Percentiles rank a stretch among this genome's conserved stretches.
phyloP scores from a whole-genome alignment of 1,139 yeast species.

The Geotrichum candidum region DNA sequence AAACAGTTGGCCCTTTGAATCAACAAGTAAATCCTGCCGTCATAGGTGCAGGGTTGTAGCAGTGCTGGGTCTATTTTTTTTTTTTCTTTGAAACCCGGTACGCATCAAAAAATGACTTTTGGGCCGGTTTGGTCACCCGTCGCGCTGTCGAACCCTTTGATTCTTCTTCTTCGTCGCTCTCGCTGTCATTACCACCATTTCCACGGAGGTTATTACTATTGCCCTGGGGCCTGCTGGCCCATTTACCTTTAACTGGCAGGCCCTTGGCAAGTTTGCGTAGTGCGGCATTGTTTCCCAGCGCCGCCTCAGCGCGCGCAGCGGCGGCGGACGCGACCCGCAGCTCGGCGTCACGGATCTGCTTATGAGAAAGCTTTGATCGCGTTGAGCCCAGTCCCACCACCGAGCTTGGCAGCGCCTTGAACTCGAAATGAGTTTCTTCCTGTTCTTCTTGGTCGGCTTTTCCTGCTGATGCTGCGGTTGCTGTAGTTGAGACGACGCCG shows the following conservation, averaged over 20 bases:
- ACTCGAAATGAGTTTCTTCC: background rate
- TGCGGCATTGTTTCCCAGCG: background rate
- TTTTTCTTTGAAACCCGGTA: conserved; percentile 9
- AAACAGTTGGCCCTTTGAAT: background rate
- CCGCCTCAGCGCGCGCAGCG: background rate
- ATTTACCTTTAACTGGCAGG: background rate
- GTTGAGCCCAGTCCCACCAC: conserved; percentile 14
- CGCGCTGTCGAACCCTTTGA: background rate
- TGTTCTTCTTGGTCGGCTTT: background rate
- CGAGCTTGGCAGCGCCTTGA: conserved; percentile 7
- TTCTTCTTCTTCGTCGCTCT: background rate
- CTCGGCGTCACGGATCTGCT: background rate
- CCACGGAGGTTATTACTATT: background rate
- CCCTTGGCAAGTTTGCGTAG: background rate
- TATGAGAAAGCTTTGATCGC: conserved; percentile 6
- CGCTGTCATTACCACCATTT: background rate
- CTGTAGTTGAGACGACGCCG: background rate
- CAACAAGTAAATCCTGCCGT: background rate
- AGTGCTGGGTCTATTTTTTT: background rate
- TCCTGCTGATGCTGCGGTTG: background rate
- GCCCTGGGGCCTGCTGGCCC: background rate
- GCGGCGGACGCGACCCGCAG: background rate
- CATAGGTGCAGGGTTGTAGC: background rate
- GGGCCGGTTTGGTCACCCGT: background rate
- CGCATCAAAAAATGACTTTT: conserved; percentile 8